phyloP scores from a whole-genome alignment of 1,284 basidiomycete genomes.

The Athelia sp. region DNA sequence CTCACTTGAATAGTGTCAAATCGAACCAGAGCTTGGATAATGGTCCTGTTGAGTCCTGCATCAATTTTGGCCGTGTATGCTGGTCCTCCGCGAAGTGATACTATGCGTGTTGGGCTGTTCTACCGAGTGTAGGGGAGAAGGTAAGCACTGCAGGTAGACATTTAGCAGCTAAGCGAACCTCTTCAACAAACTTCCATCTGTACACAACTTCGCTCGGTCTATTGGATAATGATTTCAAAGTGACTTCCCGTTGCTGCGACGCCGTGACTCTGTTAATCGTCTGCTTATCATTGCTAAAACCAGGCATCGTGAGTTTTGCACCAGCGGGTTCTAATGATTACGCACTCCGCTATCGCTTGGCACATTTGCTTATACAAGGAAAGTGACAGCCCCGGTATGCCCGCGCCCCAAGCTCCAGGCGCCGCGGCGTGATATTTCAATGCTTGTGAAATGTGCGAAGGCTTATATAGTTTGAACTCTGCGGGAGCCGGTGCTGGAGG shows the following conservation, averaged over 20 bases:
- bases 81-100: background rate
- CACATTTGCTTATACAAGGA: background rate
- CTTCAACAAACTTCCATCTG: background rate
- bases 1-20: background rate
- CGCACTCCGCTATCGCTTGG: background rate
- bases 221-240: background rate
- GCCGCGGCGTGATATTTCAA: background rate
- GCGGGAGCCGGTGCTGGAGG: background rate
- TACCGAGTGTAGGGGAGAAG: background rate
- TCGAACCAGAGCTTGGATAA: background rate
- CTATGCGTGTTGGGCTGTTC: background rate
- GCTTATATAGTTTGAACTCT: background rate
- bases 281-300: background rate
- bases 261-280: background rate
- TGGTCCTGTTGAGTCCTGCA: background rate
- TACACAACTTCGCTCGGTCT: background rate
- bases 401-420: background rate
- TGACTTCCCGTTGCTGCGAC: background rate
- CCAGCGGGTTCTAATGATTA: background rate
- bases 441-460: background rate
- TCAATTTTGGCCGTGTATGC: background rate
- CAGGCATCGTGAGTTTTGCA: background rate
- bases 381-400: background rate
- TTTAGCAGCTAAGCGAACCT: background rate
- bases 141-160: background rate